These are phyloP conservation scores for Peribolospora kevripleyi DNA, from an alignment of 768 basidiomycete genomes.

Conservation along the genomic window DNA sequence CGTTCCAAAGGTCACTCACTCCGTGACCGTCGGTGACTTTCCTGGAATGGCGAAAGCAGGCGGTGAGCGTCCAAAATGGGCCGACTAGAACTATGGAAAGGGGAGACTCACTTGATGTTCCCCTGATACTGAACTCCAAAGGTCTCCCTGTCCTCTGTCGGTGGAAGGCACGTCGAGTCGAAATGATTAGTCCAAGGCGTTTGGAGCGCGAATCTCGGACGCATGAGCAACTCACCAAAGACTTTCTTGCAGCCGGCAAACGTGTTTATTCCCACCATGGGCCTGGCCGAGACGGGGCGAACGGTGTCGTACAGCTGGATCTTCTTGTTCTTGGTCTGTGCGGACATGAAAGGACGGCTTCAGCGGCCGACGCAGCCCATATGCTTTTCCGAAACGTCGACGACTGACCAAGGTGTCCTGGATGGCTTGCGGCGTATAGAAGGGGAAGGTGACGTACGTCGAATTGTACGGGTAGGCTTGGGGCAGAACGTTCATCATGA, in stretches of 20 bases:
- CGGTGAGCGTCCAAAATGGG: not conserved
- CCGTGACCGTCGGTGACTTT: not conserved
- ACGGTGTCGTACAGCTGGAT: not conserved
- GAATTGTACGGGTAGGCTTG: slow-evolving; percentile 40
- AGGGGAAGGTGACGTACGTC: slow-evolving; percentile 56
- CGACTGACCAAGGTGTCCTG: slow-evolving; percentile 18
- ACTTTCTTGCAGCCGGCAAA: not conserved
- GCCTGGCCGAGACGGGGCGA: not conserved
- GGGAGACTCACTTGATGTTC: not conserved
- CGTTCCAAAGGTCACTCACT: not conserved
- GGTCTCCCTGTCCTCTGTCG: not conserved
- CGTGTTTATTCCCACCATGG: not conserved
- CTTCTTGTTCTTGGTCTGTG: too few species aligned
- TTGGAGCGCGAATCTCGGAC: not conserved
- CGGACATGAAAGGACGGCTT: too few species aligned
- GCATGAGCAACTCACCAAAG: not conserved
- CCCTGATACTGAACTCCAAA: not conserved
- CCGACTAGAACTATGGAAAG: not conserved
- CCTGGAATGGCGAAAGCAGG: not conserved
- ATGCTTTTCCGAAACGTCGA: not conserved
- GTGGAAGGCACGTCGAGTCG: not conserved
- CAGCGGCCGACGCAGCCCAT: not conserved
- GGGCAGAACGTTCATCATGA: slow-evolving; percentile 49
- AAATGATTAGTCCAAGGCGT: not conserved
- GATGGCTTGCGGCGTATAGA: slow-evolving; percentile 37